Percentiles rank a stretch among this genome's conserved stretches.
phyloP scores from a whole-genome alignment of 345 rosid species.

The Populus alba region DNA sequence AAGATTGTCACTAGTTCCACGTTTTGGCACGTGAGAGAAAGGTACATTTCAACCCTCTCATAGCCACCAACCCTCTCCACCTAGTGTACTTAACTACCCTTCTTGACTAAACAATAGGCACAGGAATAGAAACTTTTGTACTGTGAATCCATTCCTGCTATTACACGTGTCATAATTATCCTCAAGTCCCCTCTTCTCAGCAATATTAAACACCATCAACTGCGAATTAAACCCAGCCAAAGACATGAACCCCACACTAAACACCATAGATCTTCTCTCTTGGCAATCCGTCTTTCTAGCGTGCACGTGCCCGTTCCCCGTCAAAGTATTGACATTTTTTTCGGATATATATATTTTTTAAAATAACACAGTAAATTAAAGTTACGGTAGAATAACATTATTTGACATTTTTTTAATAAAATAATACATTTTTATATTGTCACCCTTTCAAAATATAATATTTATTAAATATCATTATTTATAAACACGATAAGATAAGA shows the following conservation, averaged over 20 bases:
- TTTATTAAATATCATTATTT: too few species aligned
- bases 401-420: fast-evolving
- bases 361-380: too few species aligned
- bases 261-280: background rate
- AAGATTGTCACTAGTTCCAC: background rate
- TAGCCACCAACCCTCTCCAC: background rate
- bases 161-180: conserved; percentile 15
- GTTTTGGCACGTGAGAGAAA: background rate
- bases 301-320: conserved; percentile 15
- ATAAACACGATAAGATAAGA: fast-evolving
- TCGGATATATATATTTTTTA: too few species aligned
- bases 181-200: too few species aligned
- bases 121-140: background rate
- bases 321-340: background rate
- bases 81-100: conserved; percentile 2
- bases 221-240: background rate
- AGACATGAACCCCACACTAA: background rate
- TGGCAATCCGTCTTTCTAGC: background rate
- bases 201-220: background rate
- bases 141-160: background rate
- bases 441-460: too few species aligned
- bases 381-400: too few species aligned
- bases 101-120: conserved; percentile 14
- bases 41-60: background rate
- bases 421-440: too few species aligned